Evolutionary conservation across 306 rosid genomes (phyloP), one percentile per base, ranked within the genome.

Genomic region (Sesbania bispinosa): DNA sequence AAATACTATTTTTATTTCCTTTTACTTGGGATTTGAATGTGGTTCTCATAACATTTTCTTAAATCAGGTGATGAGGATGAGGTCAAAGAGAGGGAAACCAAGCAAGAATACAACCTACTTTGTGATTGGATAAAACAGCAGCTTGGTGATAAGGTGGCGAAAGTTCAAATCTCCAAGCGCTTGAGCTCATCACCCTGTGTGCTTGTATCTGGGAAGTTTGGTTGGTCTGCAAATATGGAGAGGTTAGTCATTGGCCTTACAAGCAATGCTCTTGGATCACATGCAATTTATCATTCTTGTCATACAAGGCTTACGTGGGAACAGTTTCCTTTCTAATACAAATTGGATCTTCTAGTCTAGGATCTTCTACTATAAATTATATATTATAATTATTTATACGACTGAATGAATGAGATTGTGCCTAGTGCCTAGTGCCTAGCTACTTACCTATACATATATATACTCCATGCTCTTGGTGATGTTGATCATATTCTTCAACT

Each of bases 171-270:
- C 63, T 95, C 99, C 0, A 91, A 95, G 71, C 99, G 97, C 46
- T 82, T 91, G 82, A 95, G 99, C 84, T 91, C 99, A 46, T 95
- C 99, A 79, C 97, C 99, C n/a, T 91, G 99, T 79, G 99, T 95
- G 80, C 97, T 95, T 77, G 99, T 95, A 53, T 95, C 97, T 39
- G 99, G 99, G 42, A 95, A 95, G 88, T 95, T 95, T 83, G 97
- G 97, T 48, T 95, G 99, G 99, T 95, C 99, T 18, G 99, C 99
- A 35, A 95, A 91, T 69, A 95, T 95, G 99, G 99, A 95, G 81
- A 95, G 99, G 97, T 95, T 19, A 18, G 86, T 61, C 62, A 41
- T 58, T 26, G 65, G 29, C 48, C 19, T 71, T 42, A 4, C 10
- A 35, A 24, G 58, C 13, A 14, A 13, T 53, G 35, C 38, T 41